Evolutionary conservation across 768 basidiomycete species (phyloP).

Genomic region (Tricholomella constricta): DNA sequence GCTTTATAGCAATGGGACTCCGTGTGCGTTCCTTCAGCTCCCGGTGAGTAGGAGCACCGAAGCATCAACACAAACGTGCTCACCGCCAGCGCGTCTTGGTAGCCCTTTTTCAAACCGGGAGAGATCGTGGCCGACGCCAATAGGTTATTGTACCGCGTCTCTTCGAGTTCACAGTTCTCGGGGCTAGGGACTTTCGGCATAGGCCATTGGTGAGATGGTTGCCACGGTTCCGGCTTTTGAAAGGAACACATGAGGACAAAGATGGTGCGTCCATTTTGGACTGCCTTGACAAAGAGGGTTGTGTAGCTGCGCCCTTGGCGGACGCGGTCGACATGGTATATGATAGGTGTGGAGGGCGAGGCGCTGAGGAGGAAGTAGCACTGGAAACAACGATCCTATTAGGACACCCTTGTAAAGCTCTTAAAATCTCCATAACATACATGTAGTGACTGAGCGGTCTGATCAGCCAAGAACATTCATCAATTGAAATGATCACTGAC

Average conservation of each 20-base stretch:
- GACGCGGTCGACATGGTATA: conserved; percentile 76
- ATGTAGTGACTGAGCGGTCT: conserved; percentile 58
- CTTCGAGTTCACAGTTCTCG: conserved; percentile 65
- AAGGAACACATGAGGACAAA: conserved; percentile 79
- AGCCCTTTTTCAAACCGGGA: conserved; percentile 35
- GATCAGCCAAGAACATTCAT: not conserved
- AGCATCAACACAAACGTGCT: conserved; percentile 5
- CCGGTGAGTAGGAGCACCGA: not conserved
- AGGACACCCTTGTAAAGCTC: not conserved
- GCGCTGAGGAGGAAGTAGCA: conserved; percentile 83
- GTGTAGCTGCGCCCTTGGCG: conserved; percentile 76
- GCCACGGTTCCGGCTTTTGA: conserved; percentile 77
- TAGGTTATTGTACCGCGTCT: conserved; percentile 37
- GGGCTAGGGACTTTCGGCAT: conserved; percentile 64
- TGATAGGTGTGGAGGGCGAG: conserved; percentile 69
- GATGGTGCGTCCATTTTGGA: conserved; percentile 50
- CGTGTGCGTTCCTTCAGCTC: conserved; percentile 56
- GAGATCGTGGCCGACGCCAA: conserved; percentile 36
- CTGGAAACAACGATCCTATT: conserved; percentile 35
- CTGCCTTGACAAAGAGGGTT: conserved; percentile 64
- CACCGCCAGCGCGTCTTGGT: conserved; percentile 31
- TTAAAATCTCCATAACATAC: conserved; percentile 40
- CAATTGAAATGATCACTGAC: conserved; percentile 45
- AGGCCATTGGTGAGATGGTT: conserved; percentile 66
- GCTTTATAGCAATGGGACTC: conserved; percentile 71